phyloP scores from a whole-genome alignment of 1,139 yeast genomes.

The Pichia sp. region DNA sequence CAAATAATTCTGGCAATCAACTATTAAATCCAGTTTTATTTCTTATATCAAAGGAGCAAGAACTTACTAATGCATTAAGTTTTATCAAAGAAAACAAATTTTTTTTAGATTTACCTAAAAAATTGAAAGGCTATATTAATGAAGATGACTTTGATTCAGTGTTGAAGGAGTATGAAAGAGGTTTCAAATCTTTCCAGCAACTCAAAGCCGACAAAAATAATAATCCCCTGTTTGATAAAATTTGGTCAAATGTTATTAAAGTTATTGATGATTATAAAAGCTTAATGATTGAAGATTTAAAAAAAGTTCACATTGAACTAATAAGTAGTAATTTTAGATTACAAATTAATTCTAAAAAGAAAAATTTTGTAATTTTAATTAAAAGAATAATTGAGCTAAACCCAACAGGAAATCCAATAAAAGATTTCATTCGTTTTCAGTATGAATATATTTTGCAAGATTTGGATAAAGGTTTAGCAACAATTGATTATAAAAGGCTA shows the following conservation, averaged over 20 bases:
- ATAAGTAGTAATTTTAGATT: conserved; percentile 18
- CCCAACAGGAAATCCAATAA: conserved; percentile 57
- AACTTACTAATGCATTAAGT: conserved; percentile 53
- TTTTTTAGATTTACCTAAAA: conserved; percentile 68
- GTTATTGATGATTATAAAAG: conserved; percentile 61
- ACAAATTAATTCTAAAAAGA: conserved; percentile 28
- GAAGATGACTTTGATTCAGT: conserved; percentile 65
- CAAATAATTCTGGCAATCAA: conserved; percentile 52
- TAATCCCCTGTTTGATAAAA: conserved; percentile 36
- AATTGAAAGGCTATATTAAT: conserved; percentile 46
- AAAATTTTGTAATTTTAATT: conserved; percentile 49
- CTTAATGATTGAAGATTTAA: conserved; percentile 55
- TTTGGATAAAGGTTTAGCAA: conserved; percentile 35
- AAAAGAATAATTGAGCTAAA: conserved; percentile 56
- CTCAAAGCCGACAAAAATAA: conserved; percentile 17
- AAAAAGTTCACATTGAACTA: conserved; percentile 29
- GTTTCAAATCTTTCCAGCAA: conserved; percentile 33
- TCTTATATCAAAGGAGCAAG: conserved; percentile 52
- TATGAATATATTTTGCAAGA: conserved; percentile 35
- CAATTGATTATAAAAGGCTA: conserved; percentile 31
- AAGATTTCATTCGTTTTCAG: conserved; percentile 52
- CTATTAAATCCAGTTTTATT: conserved; percentile 73
- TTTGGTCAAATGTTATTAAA: conserved; percentile 63
- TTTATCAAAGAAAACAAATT: conserved; percentile 57
- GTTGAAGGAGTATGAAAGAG: conserved; percentile 62